Conservation (phyloP, 2,329 filamentous ascomycete species). For the Scopulariopsis brevicaulis region DNA sequence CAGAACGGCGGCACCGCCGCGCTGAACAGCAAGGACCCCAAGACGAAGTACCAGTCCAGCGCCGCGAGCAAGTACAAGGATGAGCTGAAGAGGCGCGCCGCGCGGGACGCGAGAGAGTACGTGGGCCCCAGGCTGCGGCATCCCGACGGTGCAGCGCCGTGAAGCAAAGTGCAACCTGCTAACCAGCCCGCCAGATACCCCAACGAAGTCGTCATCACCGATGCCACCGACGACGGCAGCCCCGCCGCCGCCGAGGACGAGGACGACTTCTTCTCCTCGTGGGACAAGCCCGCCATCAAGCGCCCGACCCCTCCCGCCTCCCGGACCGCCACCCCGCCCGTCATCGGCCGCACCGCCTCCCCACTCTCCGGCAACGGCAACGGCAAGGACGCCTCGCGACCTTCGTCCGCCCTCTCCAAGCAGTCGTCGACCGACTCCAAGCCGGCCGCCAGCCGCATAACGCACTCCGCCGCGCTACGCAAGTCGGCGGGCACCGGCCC, state of each 20-base stretch:
- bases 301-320: slow-evolving; percentile 88
- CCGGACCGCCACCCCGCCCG: slow-evolving; percentile 74
- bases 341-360: slow-evolving; percentile 71
- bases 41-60: slow-evolving; percentile 91
- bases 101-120: slow-evolving; percentile 74
- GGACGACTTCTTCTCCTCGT: slow-evolving; percentile 97
- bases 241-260: slow-evolving; percentile 76
- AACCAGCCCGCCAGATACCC: slow-evolving; percentile 50
- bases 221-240: slow-evolving; percentile 56
- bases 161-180: not conserved
- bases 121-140: slow-evolving; percentile 16
- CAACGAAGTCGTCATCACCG: slow-evolving; percentile 73
- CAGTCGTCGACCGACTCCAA: slow-evolving; percentile 36
- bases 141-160: not conserved
- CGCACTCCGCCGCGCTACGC: slow-evolving; percentile 69
- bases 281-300: slow-evolving; percentile 97
- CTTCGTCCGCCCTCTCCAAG: slow-evolving; percentile 70
- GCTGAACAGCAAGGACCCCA: slow-evolving; percentile 89
- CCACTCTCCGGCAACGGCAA: slow-evolving; percentile 70
- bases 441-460: slow-evolving; percentile 59
- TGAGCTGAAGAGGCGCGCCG: slow-evolving; percentile 77
- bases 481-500: slow-evolving; percentile 58
- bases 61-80: slow-evolving; percentile 98
- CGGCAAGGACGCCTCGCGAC: slow-evolving; percentile 61
- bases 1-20: slow-evolving; percentile 89